Base-by-base conservation (phyloP, 768 basidiomycete species). In the Rhodocollybia butyracea region DNA sequence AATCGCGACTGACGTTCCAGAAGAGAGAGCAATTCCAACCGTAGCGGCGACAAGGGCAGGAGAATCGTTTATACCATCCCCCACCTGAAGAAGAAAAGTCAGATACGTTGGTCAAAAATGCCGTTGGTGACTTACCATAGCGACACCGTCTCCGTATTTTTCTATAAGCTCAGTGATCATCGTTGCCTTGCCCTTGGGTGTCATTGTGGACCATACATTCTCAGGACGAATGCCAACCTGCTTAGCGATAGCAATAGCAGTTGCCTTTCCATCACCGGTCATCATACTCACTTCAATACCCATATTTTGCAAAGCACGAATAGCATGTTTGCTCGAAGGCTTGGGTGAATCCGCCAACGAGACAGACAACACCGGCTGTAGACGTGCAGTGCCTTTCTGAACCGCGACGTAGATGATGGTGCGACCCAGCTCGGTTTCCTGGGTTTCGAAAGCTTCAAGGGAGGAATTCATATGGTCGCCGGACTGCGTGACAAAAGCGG, bases 31-130 rank as follows among this genome's bases (percentile, higher is more conserved):
- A 57, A 99, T 95, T 39, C 97, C 97, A 22, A 99, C 91, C 1
- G 94, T 92, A 1, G 96, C 92, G 3, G 93, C 94, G 15, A 94
- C 95, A 2, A 99, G 85, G 12, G 96, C 97, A 1, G 95, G 96
- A 2, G 96, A 98, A 68, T 99, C 97, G 68, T 99, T 98, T 75
- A 98, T 97, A 31, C 97, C 97, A 69, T 99, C 97, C 22, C 97
- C 97, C 38, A 99, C 94, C 94, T 95, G 53, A 27, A 42, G 36
- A 57, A 38, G 24, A 5, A 2, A 12, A 22, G 21, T 29, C 2
- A 34, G 7, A 4, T n/a, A 34, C n/a, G 22, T 30, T 10, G 19
- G 11, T 5, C 31, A 26, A n/a, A 30, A 42, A 31, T 29, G 38
- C 45, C 56, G 31, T 52, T 46, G 21, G 3, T 29, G 15, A 73